Conservation (phyloP, 805 yeast genomes). For the Candida alai region DNA sequence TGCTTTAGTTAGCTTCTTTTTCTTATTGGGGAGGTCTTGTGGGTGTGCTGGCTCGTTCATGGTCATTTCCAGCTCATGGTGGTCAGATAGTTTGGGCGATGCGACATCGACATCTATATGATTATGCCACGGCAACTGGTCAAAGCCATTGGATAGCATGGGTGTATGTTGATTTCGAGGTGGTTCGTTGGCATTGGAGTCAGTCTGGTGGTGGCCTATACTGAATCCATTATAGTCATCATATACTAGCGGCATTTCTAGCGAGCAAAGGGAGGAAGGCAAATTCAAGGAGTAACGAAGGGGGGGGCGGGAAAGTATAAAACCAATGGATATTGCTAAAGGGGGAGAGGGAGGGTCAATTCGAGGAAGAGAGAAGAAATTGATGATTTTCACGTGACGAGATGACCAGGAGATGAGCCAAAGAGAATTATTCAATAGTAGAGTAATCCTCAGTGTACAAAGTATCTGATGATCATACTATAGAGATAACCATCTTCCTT, state of each 20-base stretch:
- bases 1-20: slow-evolving; percentile 14
- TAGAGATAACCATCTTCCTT: no score
- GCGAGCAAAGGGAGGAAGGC: background rate
- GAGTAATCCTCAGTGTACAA: no score
- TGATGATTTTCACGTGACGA: no score
- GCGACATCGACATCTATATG: no score
- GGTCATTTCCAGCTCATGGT: slow-evolving; percentile 8
- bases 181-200: background rate
- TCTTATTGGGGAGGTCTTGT: background rate
- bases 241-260: slow-evolving; percentile 7
- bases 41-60: background rate
- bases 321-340: no score
- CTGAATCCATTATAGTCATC: slow-evolving; percentile 15
- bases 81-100: no score
- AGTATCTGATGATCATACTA: no score
- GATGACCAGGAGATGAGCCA: no score
- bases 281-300: background rate
- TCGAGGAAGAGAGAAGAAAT: no score
- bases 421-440: no score
- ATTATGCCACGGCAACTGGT: slow-evolving; percentile 39
- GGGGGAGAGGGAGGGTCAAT: no score
- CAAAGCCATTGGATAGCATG: slow-evolving; percentile 35
- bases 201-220: background rate
- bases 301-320: background rate
- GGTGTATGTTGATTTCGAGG: background rate